Conservation (phyloP, 257 asterid species). For the Anisodus acutangulus region DNA sequence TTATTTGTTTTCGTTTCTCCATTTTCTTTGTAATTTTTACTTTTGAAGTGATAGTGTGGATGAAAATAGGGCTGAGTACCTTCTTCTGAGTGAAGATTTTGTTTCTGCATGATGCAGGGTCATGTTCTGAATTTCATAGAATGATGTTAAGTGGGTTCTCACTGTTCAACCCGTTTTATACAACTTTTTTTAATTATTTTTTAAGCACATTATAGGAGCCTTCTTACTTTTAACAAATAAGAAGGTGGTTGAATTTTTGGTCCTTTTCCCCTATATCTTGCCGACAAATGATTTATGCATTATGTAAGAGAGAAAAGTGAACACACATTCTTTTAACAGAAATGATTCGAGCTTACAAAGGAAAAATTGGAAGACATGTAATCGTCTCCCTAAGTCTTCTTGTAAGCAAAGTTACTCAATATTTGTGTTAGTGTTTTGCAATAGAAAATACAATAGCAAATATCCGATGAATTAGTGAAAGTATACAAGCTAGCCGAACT, state of each 20-base stretch:
- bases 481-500: background rate
- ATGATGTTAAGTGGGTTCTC: background rate
- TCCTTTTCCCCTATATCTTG: background rate
- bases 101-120: constrained; percentile 13
- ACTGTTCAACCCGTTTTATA: background rate
- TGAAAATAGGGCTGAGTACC: background rate
- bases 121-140: constrained; percentile 4
- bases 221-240: background rate
- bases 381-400: background rate
- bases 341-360: background rate
- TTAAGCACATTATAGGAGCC: background rate
- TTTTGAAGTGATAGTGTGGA: background rate
- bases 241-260: background rate
- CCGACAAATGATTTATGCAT: constrained; percentile 2
- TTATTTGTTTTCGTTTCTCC: background rate
- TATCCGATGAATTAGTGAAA: background rate
- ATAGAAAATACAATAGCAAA: background rate
- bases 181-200: background rate
- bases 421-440: background rate
- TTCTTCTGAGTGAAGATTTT: background rate
- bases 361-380: background rate
- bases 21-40: constrained; percentile 1
- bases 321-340: background rate
- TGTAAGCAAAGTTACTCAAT: background rate
- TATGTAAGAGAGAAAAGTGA: background rate